Evolutionary conservation across 129 eudicot genomes (phyloP), one percentile per base, ranked within the genome.

Genomic region (Saussurea involucrata): DNA sequence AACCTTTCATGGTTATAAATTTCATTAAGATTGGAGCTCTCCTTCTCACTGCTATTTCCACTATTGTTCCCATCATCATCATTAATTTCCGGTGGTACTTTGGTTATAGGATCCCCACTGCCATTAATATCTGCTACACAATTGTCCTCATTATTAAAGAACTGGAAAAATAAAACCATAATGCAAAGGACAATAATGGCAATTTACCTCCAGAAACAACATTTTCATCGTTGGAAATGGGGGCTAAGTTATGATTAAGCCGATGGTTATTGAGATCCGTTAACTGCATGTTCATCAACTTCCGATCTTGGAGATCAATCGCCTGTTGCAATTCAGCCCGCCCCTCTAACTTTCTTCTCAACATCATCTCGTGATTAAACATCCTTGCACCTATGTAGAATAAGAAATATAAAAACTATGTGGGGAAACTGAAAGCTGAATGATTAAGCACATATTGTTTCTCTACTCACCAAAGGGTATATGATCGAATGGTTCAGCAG

Each of bases 261-360:
- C 85, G 92, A 75, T 81, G 83, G 55, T 72, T 83, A 67, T 90
- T 92, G 37, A 88, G 32, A 24, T 92, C 93, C 15, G 70, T 70
- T 24, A 95, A 85, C 70, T 95, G 93, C 69, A 95, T 29, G 76
- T 83, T 82, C 98, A 91, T 89, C 24, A 95, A 79, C 67, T 97
- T 86, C 78, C 96, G 58, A 8, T 86, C 87, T 53, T 91, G 97
- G 37, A 86, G 83, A 17, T 91, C 98, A 73, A 95, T 87, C 0
- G 97, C 96, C 21, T 94, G 97, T 71, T 94, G 93, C 80, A 91
- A 68, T 68, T 87, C 97, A n/a, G 89, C 96, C 72, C 88, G 90
- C 66, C 91, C 91, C 78, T 91, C 98, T 60, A 95, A 32, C 25
- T 91, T 91, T 70, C 88, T 88, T 83, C 93, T 95, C 84, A 87